Conservation (phyloP, 805 yeast genomes). For the Tetrapisispora fleetii region DNA sequence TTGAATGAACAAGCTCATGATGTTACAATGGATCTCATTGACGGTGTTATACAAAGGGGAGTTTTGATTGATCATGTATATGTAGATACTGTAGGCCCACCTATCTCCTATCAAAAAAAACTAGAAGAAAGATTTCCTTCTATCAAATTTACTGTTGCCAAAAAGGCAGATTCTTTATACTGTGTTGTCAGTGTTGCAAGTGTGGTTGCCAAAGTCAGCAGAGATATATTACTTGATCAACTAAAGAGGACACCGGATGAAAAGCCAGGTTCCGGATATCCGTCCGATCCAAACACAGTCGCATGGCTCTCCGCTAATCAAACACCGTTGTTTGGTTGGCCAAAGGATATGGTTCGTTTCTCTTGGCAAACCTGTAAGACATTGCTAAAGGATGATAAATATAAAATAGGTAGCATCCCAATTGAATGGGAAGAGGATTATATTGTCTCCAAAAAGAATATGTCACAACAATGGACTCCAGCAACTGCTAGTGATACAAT, state of each 20-base stretch:
- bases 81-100: conserved; percentile 97
- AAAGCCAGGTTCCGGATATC: conserved; percentile 84
- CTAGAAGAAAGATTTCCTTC: conserved; percentile 59
- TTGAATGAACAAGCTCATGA: conserved; percentile 95
- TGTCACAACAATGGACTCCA: conserved; percentile 18
- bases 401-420: conserved; percentile 33
- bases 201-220: conserved; percentile 90
- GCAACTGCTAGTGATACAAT: conserved; percentile 7
- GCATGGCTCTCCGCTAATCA: conserved; percentile 56
- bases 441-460: conserved; percentile 21
- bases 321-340: conserved; percentile 83
- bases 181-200: conserved; percentile 94
- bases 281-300: conserved; percentile 83
- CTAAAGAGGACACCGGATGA: conserved; percentile 16
- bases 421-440: conserved; percentile 52
- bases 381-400: conserved; percentile 39
- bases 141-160: conserved; percentile 69
- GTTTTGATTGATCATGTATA: conserved; percentile 62
- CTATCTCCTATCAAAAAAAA: conserved; percentile 70
- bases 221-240: conserved; percentile 47
- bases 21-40: conserved; percentile 74
- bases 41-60: conserved; percentile 49
- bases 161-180: conserved; percentile 87
- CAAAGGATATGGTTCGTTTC: conserved; percentile 57
- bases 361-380: conserved; percentile 94